Base-by-base conservation (phyloP, 2,329 filamentous ascomycete genomes). In the Apiospora sp. region DNA sequence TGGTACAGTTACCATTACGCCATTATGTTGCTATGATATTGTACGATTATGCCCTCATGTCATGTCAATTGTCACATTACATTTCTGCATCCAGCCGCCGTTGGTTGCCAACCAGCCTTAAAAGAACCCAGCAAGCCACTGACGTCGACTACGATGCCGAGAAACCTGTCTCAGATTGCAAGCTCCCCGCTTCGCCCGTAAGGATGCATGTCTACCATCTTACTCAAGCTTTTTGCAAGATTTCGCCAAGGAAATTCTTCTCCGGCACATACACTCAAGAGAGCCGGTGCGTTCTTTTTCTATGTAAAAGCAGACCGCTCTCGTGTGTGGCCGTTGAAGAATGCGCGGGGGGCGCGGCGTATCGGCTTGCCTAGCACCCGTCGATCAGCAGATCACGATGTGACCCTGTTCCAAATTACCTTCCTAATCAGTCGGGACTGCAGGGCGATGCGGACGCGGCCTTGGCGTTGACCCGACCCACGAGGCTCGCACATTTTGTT, bases 361-460 rank as follows among this genome's bases (percentile, higher is more conserved):
- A 37, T 34, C 19, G 54, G 54, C 27, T 34, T 48, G 19, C 27
- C 51, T 58, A 58, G n/a, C n/a, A n/a, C 16, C 22, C 58, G 58
- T 19, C 58, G 58, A 64, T 64, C 58, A 64, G 37, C 58, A 64
- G 58, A 64, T 64, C 58, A 64, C 58, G 58, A 64, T 64, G n/a
- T 34, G 58, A 64, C 58, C 41, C 58, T 64, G 30, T n/a, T n/a
- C 16, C 30, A 41, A 64, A 37, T 41, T 13, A 64, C 58, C 58
- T 64, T 64, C 58, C 58, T 64, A 41, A 64, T 64, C 19, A 34
- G 58, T 64, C 19, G 58, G 58, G 58, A 41, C 58, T 41, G 58
- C 58, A 41, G 22, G 34, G 34, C 27, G 27, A 30, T 30, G 27
- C 27, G 27, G 10, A 64, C 41, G 34, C 34, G 3, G 4, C 34